These are phyloP conservation scores for Primulina huaijiensis DNA, from an alignment of 257 asterid species.

Conservation along the genomic window DNA sequence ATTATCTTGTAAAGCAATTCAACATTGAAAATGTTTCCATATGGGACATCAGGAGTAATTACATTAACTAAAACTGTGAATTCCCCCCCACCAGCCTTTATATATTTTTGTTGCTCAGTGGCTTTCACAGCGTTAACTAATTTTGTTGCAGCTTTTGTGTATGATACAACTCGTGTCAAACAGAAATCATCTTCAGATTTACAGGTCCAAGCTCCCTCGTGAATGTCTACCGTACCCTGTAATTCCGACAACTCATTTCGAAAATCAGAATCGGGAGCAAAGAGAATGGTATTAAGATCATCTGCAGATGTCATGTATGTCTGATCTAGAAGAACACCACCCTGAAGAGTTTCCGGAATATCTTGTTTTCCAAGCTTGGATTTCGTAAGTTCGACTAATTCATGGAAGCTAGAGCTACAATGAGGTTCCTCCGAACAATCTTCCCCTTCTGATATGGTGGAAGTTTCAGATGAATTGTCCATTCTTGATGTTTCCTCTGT, in stretches of 20 bases:
- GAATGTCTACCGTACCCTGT: constrained; percentile 65
- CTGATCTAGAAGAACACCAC: constrained; percentile 75
- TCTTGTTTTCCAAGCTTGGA: constrained; percentile 23
- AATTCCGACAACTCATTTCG: constrained; percentile 44
- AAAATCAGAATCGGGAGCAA: constrained; percentile 66
- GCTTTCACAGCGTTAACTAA: constrained; percentile 80
- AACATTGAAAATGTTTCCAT: constrained; percentile 70
- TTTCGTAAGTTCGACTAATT: not conserved
- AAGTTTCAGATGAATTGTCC: not conserved
- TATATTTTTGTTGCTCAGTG: constrained; percentile 68
- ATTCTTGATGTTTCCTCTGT: constrained; percentile 19
- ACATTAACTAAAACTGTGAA: constrained; percentile 54
- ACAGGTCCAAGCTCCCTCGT: constrained; percentile 72
- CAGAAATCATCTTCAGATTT: constrained; percentile 40
- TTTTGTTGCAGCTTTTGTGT: constrained; percentile 69
- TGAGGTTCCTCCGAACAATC: not conserved
- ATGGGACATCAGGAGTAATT: constrained; percentile 88
- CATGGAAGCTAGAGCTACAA: not conserved
- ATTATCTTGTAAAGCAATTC: constrained; percentile 70
- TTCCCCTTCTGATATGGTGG: not conserved
- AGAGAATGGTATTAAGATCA: constrained; percentile 61
- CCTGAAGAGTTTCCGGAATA: constrained; percentile 58
- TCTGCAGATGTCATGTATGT: constrained; percentile 42
- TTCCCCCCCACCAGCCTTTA: constrained; percentile 51
- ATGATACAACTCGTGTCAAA: constrained; percentile 58